Percentiles rank a stretch among this genome's conserved stretches.
phyloP scores from a whole-genome alignment of 371 early-diverging fungal species.

The Mortierella sp. region DNA sequence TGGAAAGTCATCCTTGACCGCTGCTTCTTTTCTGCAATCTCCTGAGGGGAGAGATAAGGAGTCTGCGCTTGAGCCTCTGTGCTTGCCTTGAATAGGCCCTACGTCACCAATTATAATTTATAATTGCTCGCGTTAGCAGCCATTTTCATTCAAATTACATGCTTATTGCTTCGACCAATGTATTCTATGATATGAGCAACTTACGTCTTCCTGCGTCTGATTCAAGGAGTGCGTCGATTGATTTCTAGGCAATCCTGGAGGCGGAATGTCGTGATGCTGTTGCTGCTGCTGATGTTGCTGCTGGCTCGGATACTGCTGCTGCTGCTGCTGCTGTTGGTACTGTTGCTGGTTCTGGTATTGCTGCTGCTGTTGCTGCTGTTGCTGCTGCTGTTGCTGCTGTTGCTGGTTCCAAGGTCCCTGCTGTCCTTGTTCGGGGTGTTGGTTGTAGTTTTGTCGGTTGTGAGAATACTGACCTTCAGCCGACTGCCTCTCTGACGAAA shows the following conservation, averaged over 20 bases:
- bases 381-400: conserved; percentile 18
- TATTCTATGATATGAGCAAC: background rate
- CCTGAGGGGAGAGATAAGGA: conserved; percentile 26
- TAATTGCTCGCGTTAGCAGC: background rate
- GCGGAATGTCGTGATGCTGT: conserved; percentile 25
- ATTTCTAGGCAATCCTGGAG: conserved; percentile 23
- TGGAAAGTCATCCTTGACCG: conserved; percentile 56
- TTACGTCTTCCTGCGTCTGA: conserved; percentile 49
- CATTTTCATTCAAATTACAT: background rate
- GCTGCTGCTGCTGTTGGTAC: conserved; percentile 25
- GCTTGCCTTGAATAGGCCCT: conserved; percentile 20
- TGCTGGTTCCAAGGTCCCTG: conserved; percentile 15
- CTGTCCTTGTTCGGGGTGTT: conserved; percentile 26
- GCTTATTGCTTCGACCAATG: background rate
- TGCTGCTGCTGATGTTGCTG: conserved; percentile 37
- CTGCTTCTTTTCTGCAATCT: conserved; percentile 60
- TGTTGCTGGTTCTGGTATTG: conserved; percentile 21
- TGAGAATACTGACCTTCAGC: conserved; percentile 32
- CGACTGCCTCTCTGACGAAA: conserved; percentile 25
- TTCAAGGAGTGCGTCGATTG: conserved; percentile 40
- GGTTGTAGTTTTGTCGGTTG: conserved; percentile 29
- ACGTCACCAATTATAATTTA: background rate
- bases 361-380: conserved; percentile 15
- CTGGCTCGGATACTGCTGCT: conserved; percentile 24
- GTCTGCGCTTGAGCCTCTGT: conserved; percentile 17